Base-by-base conservation (phyloP, 176 grass and related monocot genomes). In the Triticum urartu region DNA sequence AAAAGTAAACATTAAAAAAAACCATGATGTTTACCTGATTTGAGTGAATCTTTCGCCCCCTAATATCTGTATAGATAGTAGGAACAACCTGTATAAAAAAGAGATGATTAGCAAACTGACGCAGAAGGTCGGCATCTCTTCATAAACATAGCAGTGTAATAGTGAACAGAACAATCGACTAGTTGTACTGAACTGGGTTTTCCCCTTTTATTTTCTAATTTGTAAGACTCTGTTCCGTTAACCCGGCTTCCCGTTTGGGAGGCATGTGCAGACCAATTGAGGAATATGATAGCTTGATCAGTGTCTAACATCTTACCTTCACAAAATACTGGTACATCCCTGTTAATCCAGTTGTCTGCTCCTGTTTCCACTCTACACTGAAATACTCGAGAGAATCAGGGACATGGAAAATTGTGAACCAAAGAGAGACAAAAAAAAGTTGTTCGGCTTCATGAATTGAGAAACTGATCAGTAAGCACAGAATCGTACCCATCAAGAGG, bases 241-340 rank as follows among this genome's bases (percentile, higher is more conserved):
- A 18, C 1, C 15, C 15, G 6, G 50, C 50, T 54, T 15, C 50
- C 50, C 50, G 5, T 54, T 54, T 54, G 50, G 14, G 50, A 48
- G 45, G 12, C 12, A 4, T 48, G 12, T 48, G 15, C n/a, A 89
- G 36, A 7, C 15, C 47, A 58, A 20, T 21, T 81, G 60, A 88
- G 74, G 28, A 67, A 80, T 68, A 68, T 60, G 56, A 59, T 21
- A 21, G 18, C 56, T 59, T 59, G 11, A 68, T 15, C 12, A 60
- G 59, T 60, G 26, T 56, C 17, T 64, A 50, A 66, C 34, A 88
- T 48, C 80, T 84, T 86, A 96, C 97, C 91, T 99, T 99, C 13
- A 99, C 95, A 87, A 99, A 99, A 79, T 99, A 99, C 58, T 99
- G 97, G 85, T 96, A 99, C 92, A 99, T 94, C 75, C 97, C 97